Base-by-base conservation (phyloP, 495 filamentous ascomycete species). In the Aspergillus biplanus region DNA sequence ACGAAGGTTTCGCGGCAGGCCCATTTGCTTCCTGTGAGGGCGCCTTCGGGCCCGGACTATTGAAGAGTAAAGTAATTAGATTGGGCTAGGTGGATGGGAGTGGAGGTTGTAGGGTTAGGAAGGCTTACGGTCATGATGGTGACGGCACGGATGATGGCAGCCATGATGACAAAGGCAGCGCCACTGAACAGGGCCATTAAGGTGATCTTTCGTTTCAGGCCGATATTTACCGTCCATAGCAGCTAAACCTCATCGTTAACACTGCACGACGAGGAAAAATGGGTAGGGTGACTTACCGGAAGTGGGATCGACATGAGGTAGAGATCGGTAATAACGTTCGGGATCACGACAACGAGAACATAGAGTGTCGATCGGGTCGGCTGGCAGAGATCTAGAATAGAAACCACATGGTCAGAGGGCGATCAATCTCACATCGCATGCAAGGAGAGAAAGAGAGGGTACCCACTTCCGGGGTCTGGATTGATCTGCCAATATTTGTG, bases 1-100 rank as follows among this genome's bases (percentile, higher is more conserved):
- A 86, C 82, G 64, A 87, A 86, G 7, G 81, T 81, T 66, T 86
- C 85, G 49, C 84, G 83, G 65, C 82, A 78, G 16, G 85, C 82
- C 85, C 85, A 87, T 70, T 77, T 75, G 11, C 82, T 80, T 5
- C 81, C 82, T 48, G 78, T 60, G 0, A 71, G 67, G 18, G 80
- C 80, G 33, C 73, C 73, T 50, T 82, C 71, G 37, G 71, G 63
- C 7, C 71, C 62, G 46, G 63, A 62, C 65, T 44, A 8, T 16
- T 12, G 3, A 33, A 33, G 61, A 59, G 50, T 21, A 63, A 33
- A 32, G 42, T n/a, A n/a, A n/a, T 8, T 12, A n/a, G 31, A 33
- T 62, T 49, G 21, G 21, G 8, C 13, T 16, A 7, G 58, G 49
- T 37, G n/a, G 21, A 33, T 31, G 44, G 16, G 39, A 34, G n/a